Percentiles rank a stretch among this genome's conserved stretches.
Conservation (phyloP, 169 alveolate genomes). For the Theileria parva region DNA sequence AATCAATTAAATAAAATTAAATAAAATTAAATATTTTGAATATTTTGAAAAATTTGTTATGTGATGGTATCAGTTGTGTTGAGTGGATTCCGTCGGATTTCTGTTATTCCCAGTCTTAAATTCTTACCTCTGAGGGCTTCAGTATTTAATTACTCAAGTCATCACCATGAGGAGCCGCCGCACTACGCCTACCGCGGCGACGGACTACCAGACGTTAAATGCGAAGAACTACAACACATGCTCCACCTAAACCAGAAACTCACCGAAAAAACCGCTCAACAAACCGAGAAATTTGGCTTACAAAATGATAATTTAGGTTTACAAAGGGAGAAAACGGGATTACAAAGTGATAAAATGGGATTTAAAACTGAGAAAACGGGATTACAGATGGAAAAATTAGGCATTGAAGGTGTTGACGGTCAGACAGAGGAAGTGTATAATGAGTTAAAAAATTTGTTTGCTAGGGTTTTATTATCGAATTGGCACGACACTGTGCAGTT, state of each 20-base stretch:
- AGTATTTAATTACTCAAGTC: neutral
- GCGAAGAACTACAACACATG: slow-evolving; percentile 56
- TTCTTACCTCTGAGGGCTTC: neutral
- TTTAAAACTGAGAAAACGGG: slow-evolving; percentile 16
- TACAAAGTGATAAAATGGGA: slow-evolving; percentile 33
- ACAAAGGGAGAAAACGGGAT: neutral
- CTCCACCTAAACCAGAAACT: slow-evolving; percentile 60
- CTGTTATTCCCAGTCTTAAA: no score
- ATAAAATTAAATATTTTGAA: no score
- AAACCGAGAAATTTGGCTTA: no score
- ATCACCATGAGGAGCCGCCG: slow-evolving; percentile 57
- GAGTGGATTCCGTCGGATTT: no score
- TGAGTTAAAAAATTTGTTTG: slow-evolving; percentile 45
- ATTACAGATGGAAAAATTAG: no score
- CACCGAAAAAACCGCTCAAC: no score
- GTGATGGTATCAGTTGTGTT: no score
- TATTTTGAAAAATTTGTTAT: no score
- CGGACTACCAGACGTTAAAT: slow-evolving; percentile 48
- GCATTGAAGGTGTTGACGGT: slow-evolving; percentile 34
- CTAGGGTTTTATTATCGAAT: slow-evolving; percentile 39
- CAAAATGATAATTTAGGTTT: neutral
- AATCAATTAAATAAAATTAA: no score
- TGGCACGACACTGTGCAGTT: slow-evolving; percentile 55
- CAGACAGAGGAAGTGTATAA: slow-evolving; percentile 29
- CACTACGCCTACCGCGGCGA: slow-evolving; percentile 63